Percentiles rank a stretch among this genome's conserved stretches.
Conservation (phyloP, 345 rosid genomes). For the Melaleuca quinquenervia region DNA sequence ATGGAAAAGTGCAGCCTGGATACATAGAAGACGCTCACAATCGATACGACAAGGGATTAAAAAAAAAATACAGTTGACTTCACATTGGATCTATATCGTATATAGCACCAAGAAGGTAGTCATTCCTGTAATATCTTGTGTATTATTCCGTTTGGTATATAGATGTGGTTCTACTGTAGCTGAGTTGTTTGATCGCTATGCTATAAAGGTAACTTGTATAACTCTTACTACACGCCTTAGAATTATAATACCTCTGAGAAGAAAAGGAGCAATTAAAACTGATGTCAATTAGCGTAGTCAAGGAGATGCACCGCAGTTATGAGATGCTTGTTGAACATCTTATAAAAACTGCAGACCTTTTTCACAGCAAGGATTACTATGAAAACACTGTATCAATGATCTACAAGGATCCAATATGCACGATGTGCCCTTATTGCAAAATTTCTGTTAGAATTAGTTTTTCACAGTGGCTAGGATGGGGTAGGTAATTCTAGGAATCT, state of each 20-base stretch:
- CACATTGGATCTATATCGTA: background rate
- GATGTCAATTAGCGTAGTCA: background rate
- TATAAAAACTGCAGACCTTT: background rate
- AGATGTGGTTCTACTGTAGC: background rate
- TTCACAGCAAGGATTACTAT: background rate
- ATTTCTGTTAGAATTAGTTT: background rate
- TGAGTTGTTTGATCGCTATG: background rate
- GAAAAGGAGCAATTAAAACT: background rate
- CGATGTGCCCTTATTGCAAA: background rate
- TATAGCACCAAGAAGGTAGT: background rate
- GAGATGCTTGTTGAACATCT: background rate
- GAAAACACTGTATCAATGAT: background rate
- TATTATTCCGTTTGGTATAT: background rate
- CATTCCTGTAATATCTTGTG: background rate
- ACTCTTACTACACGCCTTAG: background rate
- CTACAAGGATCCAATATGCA: background rate
- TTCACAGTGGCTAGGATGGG: background rate
- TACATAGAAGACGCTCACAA: background rate
- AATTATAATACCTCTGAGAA: background rate
- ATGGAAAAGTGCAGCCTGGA: background rate
- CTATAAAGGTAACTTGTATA: background rate
- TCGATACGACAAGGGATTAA: background rate
- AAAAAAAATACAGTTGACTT: background rate
- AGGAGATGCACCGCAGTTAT: background rate
- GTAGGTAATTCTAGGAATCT: background rate